Base-by-base conservation (phyloP, 2,329 filamentous ascomycete species). In the Acrocalymma vagum region DNA sequence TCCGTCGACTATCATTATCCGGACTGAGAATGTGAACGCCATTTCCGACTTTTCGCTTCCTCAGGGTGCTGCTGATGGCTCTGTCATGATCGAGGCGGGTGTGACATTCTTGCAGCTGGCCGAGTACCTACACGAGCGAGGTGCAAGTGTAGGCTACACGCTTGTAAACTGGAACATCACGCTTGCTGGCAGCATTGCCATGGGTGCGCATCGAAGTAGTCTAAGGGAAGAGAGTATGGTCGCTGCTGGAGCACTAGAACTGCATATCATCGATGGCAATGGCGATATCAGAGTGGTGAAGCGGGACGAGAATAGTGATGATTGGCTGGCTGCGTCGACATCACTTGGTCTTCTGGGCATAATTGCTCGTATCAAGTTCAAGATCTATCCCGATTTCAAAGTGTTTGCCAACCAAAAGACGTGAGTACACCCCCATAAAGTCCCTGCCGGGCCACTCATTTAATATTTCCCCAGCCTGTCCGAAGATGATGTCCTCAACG, bases 101-200 rank as follows among this genome's bases (percentile, higher is more conserved):
- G 75, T 78, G 8, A 79, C 76, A 0, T 79, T 79, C 31, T 48
- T 53, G 30, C 71, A 62, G 65, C 70, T 79, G 3, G 76, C 77
- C 1, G 75, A 77, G 39, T 78, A 73, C 42, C 67, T 80, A 20
- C 77, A 79, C 42, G 64, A 67, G 18, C 64, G 70, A 16, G 71
- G 67, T 11, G 77, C 76, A 8, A 74, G 71, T 16, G 72, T 78
- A 28, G 77, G 77, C 13, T 78, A 78, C 36, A 76, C 76, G 1
- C 62, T 80, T 4, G 76, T 79, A 4, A 80, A 79, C 53, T 80
- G 77, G 77, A 79, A 79, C 46, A 79, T 79, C 38, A 78, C 73
- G 5, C 65, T 79, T 23, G 77, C 74, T 1, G 77, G 77, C 10
- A 73, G 72, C 25, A 71, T 79, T 4, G 77, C 77, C 4, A 80